Evolutionary conservation across 305 asterid species (phyloP).

Genomic region (Vinca major): DNA sequence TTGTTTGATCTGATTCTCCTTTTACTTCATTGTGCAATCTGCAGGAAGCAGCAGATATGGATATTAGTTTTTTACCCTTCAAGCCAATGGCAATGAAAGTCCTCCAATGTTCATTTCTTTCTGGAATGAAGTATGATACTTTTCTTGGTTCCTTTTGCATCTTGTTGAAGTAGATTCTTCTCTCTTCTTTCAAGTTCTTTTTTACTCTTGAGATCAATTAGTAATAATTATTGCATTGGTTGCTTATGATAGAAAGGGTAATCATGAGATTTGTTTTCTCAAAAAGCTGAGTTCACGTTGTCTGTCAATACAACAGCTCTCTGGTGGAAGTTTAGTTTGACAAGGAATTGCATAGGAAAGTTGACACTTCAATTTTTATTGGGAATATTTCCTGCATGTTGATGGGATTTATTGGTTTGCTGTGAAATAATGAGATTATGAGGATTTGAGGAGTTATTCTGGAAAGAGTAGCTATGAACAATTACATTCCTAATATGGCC

Average conservation of each 20-base stretch:
- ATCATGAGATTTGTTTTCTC: background rate
- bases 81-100: conserved; percentile 70
- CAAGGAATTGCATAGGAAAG: background rate
- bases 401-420: background rate
- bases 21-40: conserved; percentile 6
- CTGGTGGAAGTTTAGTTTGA: background rate
- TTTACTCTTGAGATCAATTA: background rate
- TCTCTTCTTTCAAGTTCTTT: conserved; percentile 7
- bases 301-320: background rate
- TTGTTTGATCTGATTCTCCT: conserved; percentile 4
- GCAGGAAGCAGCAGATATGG: conserved; percentile 61
- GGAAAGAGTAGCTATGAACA: background rate
- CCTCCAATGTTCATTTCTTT: conserved; percentile 67
- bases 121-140: conserved; percentile 52
- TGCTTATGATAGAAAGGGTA: too few species aligned
- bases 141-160: conserved; percentile 12
- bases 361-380: background rate
- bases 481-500: background rate
- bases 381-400: background rate
- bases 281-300: background rate
- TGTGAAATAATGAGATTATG: background rate
- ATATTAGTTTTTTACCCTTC: conserved; percentile 60
- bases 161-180: conserved; percentile 1
- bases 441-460: background rate
- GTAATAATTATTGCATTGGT: background rate